Evolutionary conservation across 495 filamentous ascomycete genomes (phyloP).

Genomic region (Penicillium alfredii): DNA sequence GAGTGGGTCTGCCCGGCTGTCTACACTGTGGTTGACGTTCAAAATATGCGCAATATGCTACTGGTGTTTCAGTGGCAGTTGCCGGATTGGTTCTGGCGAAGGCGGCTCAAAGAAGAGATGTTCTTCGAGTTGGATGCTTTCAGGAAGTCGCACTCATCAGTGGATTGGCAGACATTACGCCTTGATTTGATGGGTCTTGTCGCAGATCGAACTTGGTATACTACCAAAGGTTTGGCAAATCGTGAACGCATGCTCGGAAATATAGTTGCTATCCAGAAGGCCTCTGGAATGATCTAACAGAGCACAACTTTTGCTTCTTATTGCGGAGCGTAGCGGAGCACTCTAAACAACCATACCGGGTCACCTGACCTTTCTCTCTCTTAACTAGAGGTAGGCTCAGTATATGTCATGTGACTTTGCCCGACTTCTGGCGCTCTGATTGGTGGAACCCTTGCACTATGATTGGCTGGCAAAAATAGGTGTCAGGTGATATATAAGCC

Average conservation of each 20-base stretch:
- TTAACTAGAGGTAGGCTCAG: too few species aligned
- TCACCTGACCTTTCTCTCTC: too few species aligned
- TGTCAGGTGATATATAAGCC: too few species aligned
- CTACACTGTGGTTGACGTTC: conserved; percentile 1
- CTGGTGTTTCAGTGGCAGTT: conserved; percentile 6
- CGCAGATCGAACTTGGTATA: conserved; percentile 1
- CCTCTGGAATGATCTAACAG: background rate
- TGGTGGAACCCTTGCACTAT: too few species aligned
- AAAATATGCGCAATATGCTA: conserved; percentile 8
- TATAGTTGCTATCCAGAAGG: conserved; percentile 2
- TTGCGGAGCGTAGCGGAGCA: too few species aligned
- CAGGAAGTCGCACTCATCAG: background rate
- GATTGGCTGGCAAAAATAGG: too few species aligned
- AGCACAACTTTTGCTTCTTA: background rate
- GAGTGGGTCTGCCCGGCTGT: conserved; percentile 4
- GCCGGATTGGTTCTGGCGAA: conserved; percentile 7
- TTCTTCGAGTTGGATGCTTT: conserved; percentile 7
- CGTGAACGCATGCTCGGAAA: conserved; percentile 5
- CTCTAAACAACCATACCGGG: too few species aligned
- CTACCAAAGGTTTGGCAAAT: conserved; percentile 5
- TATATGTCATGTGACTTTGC: too few species aligned
- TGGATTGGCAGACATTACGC: conserved; percentile 3
- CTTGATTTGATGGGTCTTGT: conserved; percentile 6
- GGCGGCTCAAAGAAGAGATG: conserved; percentile 1
- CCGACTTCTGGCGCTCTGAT: too few species aligned